Base-by-base conservation (phyloP, 768 basidiomycete genomes). In the Boletus rubropictus region DNA sequence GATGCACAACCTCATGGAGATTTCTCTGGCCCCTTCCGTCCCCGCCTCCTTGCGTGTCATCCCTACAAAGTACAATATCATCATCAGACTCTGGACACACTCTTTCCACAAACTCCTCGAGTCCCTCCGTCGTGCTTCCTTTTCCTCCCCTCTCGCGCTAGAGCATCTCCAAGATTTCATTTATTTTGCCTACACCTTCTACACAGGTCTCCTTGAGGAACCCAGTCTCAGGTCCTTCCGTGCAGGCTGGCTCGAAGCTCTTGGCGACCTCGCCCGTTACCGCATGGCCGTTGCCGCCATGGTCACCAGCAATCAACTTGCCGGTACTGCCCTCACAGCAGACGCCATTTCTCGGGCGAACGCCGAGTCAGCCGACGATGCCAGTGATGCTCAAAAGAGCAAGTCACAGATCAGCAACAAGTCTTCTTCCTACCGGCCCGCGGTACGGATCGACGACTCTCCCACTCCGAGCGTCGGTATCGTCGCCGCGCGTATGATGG, bases 121-220 rank as follows among this genome's bases (percentile, higher is more conserved):
- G 65, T 81, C 88, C 12, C 79, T 99, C 31, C 86, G 94, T 12
- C 86, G 86, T 43, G 84, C 89, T 0, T 88, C 91, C 34, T 80
- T 86, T 53, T 72, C 76, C 5, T 77, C 72, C 0, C 62, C 65
- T n/a, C 56, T 63, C 20, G 89, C 92, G 4, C 76, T 94, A 22
- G 96, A 99, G 52, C 88, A 92, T 50, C 79, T 98, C 0, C 89
- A 92, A 59, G 93, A 93, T 52, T 94, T 93, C 55, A 90, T 96
- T 35, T 91, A 93, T 57, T 96, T 91, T 54, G 88, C 95, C 0
- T 99, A 98, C 69, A 83, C 82, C 0, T 95, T 94, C 59, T 98
- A 98, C 70, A 86, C 92, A 0, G 82, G 84, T 32, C 77, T 98
- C 3, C 72, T 92, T 41, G 95, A 97, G 59, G 87, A 96, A 61